phyloP scores from a whole-genome alignment of 306 rosid species.

The Ziziphus jujuba region DNA sequence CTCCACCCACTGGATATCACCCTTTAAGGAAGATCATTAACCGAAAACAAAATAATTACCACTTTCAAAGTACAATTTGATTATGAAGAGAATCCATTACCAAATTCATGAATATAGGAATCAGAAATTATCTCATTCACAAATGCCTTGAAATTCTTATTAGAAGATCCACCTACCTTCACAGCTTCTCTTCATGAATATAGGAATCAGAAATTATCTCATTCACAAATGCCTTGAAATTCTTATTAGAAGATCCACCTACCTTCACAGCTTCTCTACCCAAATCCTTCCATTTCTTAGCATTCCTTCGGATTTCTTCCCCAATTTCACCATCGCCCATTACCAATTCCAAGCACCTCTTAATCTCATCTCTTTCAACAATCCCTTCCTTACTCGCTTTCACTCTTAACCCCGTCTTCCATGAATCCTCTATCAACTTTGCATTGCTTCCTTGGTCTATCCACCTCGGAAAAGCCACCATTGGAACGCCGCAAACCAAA shows the following conservation, averaged over 20 bases:
- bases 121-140: neutral
- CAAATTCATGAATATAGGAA: too few species aligned
- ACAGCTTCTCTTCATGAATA: constrained; percentile 12
- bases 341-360: constrained; percentile 34
- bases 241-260: constrained; percentile 31
- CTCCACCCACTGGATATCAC: too few species aligned
- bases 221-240: constrained; percentile 28
- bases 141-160: constrained; percentile 27
- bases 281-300: constrained; percentile 31
- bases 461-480: constrained; percentile 30
- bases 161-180: constrained; percentile 37
- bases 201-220: neutral
- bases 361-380: constrained; percentile 20
- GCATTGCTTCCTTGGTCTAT: constrained; percentile 35
- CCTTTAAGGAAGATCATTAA: too few species aligned
- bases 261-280: constrained; percentile 30
- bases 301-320: too few species aligned
- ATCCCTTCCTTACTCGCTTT: constrained; percentile 11
- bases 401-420: constrained; percentile 36
- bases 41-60: too few species aligned
- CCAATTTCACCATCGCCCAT: constrained; percentile 19
- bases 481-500: constrained; percentile 22
- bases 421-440: constrained; percentile 31
- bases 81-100: too few species aligned
- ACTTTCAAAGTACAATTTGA: too few species aligned